Conservation (phyloP, 1,284 basidiomycete species). For the Tremellales sp. region DNA sequence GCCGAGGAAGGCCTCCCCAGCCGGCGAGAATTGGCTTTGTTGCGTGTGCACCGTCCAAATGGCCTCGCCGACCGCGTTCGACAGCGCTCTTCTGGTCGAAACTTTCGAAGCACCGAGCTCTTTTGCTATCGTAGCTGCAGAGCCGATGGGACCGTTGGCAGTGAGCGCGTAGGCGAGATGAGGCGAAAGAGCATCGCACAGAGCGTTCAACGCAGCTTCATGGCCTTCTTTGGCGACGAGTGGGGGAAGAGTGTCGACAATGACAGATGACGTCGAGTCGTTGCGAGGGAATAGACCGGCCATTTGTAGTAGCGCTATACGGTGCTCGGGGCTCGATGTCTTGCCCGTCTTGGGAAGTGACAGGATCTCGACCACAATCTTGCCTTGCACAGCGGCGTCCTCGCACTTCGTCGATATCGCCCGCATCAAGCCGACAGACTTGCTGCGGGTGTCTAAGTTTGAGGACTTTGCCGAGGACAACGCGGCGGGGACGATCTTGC, state of each 20-base stretch:
- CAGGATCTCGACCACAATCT: conserved; percentile 62
- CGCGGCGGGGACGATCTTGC: conserved; percentile 61
- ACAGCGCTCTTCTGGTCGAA: conserved; percentile 55
- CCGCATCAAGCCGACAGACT: conserved; percentile 61
- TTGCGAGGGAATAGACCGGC: conserved; percentile 58
- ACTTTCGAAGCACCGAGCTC: conserved; percentile 65
- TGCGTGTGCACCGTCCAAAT: conserved; percentile 48
- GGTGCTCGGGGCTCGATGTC: conserved; percentile 78
- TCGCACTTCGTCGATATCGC: conserved; percentile 51
- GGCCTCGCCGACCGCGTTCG: conserved; percentile 55
- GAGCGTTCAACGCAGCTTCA: conserved; percentile 59
- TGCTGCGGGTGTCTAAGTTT: conserved; percentile 61
- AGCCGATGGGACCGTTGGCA: conserved; percentile 49
- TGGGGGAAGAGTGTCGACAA: conserved; percentile 58
- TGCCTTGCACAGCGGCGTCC: conserved; percentile 41
- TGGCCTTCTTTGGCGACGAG: conserved; percentile 72
- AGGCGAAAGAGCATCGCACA: conserved; percentile 56
- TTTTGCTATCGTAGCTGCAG: conserved; percentile 57
- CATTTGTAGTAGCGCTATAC: conserved; percentile 75
- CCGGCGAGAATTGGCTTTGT: conserved; percentile 48
- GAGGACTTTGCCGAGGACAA: conserved; percentile 73
- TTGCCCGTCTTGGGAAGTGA: conserved; percentile 73
- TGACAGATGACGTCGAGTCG: conserved; percentile 53
- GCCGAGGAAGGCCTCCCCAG: conserved; percentile 53
- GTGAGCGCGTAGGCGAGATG: conserved; percentile 61